Evolutionary conservation across 768 basidiomycete species (phyloP), one percentile per base, ranked within the genome.

Genomic region (Punctularia strigosozonata): DNA sequence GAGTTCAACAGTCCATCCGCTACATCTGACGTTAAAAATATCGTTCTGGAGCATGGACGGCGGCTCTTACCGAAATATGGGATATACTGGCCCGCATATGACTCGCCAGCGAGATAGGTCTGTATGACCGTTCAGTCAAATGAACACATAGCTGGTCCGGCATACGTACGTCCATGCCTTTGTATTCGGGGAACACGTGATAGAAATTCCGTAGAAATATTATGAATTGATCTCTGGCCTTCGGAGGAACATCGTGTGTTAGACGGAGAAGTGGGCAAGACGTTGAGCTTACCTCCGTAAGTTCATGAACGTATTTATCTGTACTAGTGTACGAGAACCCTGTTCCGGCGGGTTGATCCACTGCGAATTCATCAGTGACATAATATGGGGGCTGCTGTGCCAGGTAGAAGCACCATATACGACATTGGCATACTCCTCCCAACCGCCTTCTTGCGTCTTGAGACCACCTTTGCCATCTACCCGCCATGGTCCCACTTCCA

Each of bases 301-400:
- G 67, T 31, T 83, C 82, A 43, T 87, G 81, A 20, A 91, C 74
- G 53, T 83, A 95, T 35, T 73, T 69, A 51, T 97, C 75, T 12
- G 91, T 89, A 42, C 83, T 78, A 15, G 84, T 76, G 51, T 87
- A 91, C 1, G 90, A 95, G 57, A 82, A 82, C 7, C 95, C 95
- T 15, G 95, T 97, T 6, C 94, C 95, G 4, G 86, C 87, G 33
- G 95, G 95, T 58, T 99, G 95, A 58, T 99, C 95, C 39, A 99
- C 95, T 99, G 52, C 18, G 38, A 37, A 13, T 22, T 34, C 33
- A 38, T 38, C 31, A 43, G 25, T 39, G 30, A 5, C 14, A 25
- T 20, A 12, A 4, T 5, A 13, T 14, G 5, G n/a, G 12, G 28
- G 25, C 26, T 36, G 24, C 28, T 7, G 22, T 19, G 21, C 12